Evolutionary conservation across 225 moss, liverwort and hornwort genomes (phyloP).

Genomic region (Rhytidiadelphus loreus): DNA sequence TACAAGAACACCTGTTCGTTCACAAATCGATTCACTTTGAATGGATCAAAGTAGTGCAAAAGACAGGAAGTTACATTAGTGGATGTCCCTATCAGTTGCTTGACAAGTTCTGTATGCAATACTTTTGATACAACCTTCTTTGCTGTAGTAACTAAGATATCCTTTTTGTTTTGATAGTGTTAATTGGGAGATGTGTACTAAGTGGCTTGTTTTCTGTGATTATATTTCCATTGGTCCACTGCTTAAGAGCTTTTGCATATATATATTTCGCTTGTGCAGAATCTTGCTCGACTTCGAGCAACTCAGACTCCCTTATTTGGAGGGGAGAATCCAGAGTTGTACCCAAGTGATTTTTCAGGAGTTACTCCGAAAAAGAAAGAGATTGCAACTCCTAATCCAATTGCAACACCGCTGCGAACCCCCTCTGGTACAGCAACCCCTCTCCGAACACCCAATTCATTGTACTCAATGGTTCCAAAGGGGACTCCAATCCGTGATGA

Average conservation of each 20-base stretch:
- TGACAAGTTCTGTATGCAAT: not conserved
- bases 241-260: not conserved
- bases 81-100: not conserved
- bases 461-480: conserved; percentile 59
- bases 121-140: not conserved
- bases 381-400: conserved; percentile 73
- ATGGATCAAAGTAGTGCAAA: not conserved
- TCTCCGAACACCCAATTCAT: conserved; percentile 39
- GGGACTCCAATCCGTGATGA: conserved; percentile 78
- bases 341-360: conserved; percentile 91
- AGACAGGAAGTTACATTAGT: not conserved
- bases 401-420: conserved; percentile 78
- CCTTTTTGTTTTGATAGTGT: not conserved
- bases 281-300: conserved; percentile 79
- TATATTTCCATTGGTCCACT: not conserved
- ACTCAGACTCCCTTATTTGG: conserved; percentile 93
- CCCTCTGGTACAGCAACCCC: conserved; percentile 55
- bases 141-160: not conserved
- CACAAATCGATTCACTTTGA: not conserved
- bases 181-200: not conserved
- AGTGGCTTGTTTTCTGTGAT: not conserved
- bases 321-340: conserved; percentile 82
- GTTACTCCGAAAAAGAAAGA: conserved; percentile 87
- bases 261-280: conserved; percentile 12
- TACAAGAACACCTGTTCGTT: not conserved